Evolutionary conservation across 1,139 yeast genomes (phyloP), one percentile per base, ranked within the genome.

Genomic region (Hyphopichia wangnamkhiaoensis): DNA sequence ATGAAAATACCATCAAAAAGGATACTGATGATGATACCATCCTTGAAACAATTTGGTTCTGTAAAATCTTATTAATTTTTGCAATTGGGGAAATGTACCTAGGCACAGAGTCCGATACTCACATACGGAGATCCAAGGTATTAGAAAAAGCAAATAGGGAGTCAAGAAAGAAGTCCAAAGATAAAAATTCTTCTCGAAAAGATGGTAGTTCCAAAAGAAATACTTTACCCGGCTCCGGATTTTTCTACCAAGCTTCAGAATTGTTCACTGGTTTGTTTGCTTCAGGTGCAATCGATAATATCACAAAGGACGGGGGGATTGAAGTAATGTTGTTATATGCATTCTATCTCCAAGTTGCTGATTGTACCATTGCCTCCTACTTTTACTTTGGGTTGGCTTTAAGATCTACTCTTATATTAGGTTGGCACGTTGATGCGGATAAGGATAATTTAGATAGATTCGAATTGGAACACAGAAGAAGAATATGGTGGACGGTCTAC

Each of bases 401-500:
- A 37, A 68, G 95, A 42, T 80, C 91, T 0, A 82, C 93, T 2
- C 65, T 87, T 41, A 77, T 85, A 31, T 61, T 86, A 24, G 96
- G 96, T 1, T 76, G 88, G 81, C 95, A 88, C 59, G 93, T 84
- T 2, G 93, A 85, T 62, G 84, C 89, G 5, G 90, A 84, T 41
- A 79, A 80, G 50, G 87, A 81, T 43, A 68, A 71, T 23, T 56
- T 84, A 38, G 73, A 81, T 41, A 61, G 87, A 37, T 83, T 74
- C 51, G 90, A 84, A 53, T 60, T 84, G 38, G 96, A 88, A 50
- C 95, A 88, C 58, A 68, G 94, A 48, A 70, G 95, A 54, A 67
- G 96, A 49, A 64, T 88, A 16, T 88, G 95, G 93, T 88, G 96
- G 96, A 86, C 95, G 0, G 91, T 87, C 9, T 87, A 86, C 60